A percentile compares a stretch with the other conserved stretches of the same genome.
phyloP scores from a whole-genome alignment of 257 asterid genomes.

The Solanum lignicaule region DNA sequence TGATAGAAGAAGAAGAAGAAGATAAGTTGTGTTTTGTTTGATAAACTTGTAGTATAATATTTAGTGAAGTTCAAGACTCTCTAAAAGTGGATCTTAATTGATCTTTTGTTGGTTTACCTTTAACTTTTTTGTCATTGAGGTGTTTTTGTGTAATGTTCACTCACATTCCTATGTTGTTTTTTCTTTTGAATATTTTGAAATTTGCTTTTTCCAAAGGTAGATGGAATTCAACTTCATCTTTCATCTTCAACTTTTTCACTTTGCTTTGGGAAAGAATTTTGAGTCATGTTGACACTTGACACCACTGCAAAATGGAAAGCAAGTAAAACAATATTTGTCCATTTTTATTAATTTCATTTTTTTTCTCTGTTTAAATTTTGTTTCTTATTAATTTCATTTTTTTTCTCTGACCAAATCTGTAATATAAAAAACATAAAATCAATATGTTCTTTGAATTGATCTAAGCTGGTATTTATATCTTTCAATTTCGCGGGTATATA shows the following conservation, averaged over 20 bases:
- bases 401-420: background rate
- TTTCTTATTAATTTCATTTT: background rate
- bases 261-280: slow-evolving; percentile 47
- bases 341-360: background rate
- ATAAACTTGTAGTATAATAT: background rate
- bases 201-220: background rate
- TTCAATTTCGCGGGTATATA: fast-evolving
- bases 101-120: slow-evolving; percentile 10
- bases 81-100: background rate
- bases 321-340: slow-evolving; percentile 6
- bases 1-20: slow-evolving; percentile 23
- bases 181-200: slow-evolving; percentile 14
- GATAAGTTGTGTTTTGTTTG: slow-evolving; percentile 3
- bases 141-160: slow-evolving; percentile 18
- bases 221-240: slow-evolving; percentile 22
- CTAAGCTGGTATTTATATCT: background rate
- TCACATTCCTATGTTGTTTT: slow-evolving; percentile 18
- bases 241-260: slow-evolving; percentile 21
- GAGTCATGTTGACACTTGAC: slow-evolving; percentile 11
- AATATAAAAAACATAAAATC: background rate
- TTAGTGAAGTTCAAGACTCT: slow-evolving; percentile 9
- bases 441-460: background rate
- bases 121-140: slow-evolving; percentile 16
- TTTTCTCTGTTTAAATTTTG: background rate
- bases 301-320: slow-evolving; percentile 34